A percentile compares a stretch with the other conserved stretches of the same genome.
Evolutionary conservation across 108 stramenopile genomes (phyloP).

Genomic region (Fistulifera solaris): DNA sequence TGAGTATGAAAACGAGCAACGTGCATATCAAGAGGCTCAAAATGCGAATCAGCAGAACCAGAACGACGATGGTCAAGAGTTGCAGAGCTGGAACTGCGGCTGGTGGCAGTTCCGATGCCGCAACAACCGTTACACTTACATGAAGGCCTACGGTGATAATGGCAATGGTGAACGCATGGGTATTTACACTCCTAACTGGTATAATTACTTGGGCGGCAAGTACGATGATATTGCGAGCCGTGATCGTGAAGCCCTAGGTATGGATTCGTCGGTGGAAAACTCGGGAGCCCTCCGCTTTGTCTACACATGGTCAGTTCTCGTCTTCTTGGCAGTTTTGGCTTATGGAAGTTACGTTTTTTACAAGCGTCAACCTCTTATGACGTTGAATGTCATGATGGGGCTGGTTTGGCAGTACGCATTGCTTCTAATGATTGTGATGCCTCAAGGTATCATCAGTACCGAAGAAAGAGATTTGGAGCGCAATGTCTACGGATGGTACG

Average conservation of each 20-base stretch:
- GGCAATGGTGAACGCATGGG: conserved; percentile 10
- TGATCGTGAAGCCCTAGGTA: conserved; percentile 24
- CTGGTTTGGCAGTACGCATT: conserved; percentile 26
- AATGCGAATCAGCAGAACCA: conserved; percentile 13
- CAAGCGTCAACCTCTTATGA: conserved; percentile 14
- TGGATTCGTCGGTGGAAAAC: conserved; percentile 1
- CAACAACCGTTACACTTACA: conserved; percentile 15
- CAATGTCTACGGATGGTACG: conserved; percentile 50
- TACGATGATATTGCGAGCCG: conserved; percentile 6
- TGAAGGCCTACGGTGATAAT: conserved; percentile 7
- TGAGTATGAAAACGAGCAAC: conserved; percentile 36
- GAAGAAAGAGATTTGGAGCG: conserved; percentile 39
- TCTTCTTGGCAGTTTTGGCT: conserved; percentile 13
- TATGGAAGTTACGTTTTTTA: conserved; percentile 25
- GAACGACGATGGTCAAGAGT: conserved; percentile 13
- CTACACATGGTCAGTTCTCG: conserved; percentile 21
- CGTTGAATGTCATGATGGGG: conserved; percentile 21
- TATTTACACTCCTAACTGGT: conserved; percentile 25
- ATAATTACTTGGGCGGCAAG: conserved; percentile 31
- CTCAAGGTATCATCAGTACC: conserved; percentile 26
- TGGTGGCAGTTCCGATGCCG: conserved; percentile 37
- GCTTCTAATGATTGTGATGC: conserved; percentile 28
- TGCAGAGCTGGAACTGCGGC: conserved; percentile 15
- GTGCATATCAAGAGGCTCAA: conserved; percentile 28
- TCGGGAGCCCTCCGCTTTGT: conserved; percentile 29